Conservation (phyloP, 2,329 filamentous ascomycete genomes). For the Aspergillus caelatus region DNA sequence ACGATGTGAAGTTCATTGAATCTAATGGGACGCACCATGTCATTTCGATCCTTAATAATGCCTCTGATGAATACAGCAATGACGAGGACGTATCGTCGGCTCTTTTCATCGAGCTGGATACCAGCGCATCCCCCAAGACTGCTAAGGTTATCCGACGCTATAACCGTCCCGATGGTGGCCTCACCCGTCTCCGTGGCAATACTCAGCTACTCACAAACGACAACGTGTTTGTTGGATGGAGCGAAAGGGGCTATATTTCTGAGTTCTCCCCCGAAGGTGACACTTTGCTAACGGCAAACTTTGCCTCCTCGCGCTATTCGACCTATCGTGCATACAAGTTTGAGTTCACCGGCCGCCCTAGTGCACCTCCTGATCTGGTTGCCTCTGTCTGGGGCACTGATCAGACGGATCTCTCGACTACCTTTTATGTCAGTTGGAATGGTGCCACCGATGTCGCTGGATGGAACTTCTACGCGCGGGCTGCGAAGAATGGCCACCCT, state of each 20-base stretch:
- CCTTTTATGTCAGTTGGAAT: conserved; percentile 40
- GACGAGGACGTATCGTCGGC: conserved; percentile 33
- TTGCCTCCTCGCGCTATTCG: conserved; percentile 33
- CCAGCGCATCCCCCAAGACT: conserved; percentile 27
- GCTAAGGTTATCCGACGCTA: conserved; percentile 31
- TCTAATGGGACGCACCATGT: conserved; percentile 32
- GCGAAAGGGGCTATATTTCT: conserved; percentile 35
- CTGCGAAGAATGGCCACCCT: conserved; percentile 26
- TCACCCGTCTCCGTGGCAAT: conserved; percentile 39
- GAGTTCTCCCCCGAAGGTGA: conserved; percentile 35
- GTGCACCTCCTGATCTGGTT: conserved; percentile 32
- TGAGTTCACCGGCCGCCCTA: conserved; percentile 37
- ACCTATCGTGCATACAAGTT: conserved; percentile 46
- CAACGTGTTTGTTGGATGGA: conserved; percentile 42
- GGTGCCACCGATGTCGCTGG: conserved; percentile 41
- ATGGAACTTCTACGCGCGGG: conserved; percentile 39
- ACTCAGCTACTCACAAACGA: conserved; percentile 37
- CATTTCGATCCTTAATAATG: conserved; percentile 40
- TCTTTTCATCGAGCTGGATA: conserved; percentile 34
- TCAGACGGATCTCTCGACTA: conserved; percentile 29
- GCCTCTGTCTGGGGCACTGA: conserved; percentile 32
- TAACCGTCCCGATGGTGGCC: conserved; percentile 34
- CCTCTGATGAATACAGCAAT: conserved; percentile 30
- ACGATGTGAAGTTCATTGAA: conserved; percentile 39
- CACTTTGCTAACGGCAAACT: conserved; percentile 36